phyloP scores from a whole-genome alignment of 768 basidiomycete genomes.

The Agrocybe pediades region DNA sequence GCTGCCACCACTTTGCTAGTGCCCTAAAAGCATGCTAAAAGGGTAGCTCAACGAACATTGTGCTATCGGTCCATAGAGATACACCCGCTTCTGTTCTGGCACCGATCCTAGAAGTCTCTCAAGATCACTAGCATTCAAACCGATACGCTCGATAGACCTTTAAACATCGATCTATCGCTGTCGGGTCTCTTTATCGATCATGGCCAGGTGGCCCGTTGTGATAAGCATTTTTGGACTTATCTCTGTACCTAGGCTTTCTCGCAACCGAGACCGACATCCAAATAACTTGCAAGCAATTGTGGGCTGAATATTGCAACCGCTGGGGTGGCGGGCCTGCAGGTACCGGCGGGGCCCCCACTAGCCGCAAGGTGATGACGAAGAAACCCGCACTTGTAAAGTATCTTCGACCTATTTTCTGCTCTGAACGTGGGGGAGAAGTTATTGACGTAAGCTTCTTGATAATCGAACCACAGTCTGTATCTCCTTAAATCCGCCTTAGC shows the following conservation, averaged over 20 bases:
- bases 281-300: no score
- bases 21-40: background rate
- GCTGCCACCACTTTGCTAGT: background rate
- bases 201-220: background rate
- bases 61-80: no score
- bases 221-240: background rate
- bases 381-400: background rate
- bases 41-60: no score
- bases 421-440: background rate
- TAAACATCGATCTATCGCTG: background rate
- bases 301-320: no score
- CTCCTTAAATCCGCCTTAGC: conserved; percentile 11
- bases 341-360: background rate
- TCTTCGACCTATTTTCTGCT: background rate
- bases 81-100: background rate
- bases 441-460: conserved; percentile 14
- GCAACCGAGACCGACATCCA: no score
- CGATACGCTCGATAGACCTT: background rate
- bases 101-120: background rate
- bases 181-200: background rate
- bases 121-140: background rate
- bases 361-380: no score
- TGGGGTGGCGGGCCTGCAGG: background rate
- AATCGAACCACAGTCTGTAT: background rate
- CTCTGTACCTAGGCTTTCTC: no score